Conservation (phyloP, 352 stramenopile genomes). For the Globisporangium megalacanthum region DNA sequence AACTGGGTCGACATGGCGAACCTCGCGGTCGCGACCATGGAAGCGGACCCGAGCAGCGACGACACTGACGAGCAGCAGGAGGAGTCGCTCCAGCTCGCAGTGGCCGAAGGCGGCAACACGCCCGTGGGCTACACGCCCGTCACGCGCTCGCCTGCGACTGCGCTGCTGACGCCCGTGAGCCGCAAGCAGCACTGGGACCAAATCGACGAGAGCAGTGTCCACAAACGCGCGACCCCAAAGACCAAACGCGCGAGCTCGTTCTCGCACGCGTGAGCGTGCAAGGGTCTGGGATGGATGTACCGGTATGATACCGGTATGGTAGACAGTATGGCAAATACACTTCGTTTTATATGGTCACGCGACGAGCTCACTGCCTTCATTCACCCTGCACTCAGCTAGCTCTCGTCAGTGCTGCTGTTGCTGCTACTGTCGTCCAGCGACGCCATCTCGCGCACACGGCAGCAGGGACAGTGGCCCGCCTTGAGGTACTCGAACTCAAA, state of each 20-base stretch:
- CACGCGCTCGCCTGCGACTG: conserved; percentile 44
- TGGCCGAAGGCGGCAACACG: conserved; percentile 48
- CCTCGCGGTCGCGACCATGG: conserved; percentile 39
- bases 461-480: conserved; percentile 86
- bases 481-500: conserved; percentile 94
- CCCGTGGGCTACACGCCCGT: conserved; percentile 36
- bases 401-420: background rate
- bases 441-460: conserved; percentile 54
- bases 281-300: no score
- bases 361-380: background rate
- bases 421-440: conserved; percentile 6
- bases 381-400: conserved; percentile 1
- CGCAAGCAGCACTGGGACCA: conserved; percentile 53
- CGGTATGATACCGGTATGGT: no score
- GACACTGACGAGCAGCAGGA: conserved; percentile 20
- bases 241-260: conserved; percentile 27
- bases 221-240: conserved; percentile 21
- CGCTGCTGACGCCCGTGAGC: conserved; percentile 47
- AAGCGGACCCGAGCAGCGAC: conserved; percentile 19
- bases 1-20: conserved; percentile 44
- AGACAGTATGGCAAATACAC: background rate
- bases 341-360: background rate
- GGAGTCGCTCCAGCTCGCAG: conserved; percentile 25
- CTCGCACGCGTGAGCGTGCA: conserved; percentile 18
- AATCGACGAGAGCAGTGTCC: conserved; percentile 27